Evolutionary conservation across 1,139 yeast species (phyloP).

Genomic region (Trichomonascaceae sp.): DNA sequence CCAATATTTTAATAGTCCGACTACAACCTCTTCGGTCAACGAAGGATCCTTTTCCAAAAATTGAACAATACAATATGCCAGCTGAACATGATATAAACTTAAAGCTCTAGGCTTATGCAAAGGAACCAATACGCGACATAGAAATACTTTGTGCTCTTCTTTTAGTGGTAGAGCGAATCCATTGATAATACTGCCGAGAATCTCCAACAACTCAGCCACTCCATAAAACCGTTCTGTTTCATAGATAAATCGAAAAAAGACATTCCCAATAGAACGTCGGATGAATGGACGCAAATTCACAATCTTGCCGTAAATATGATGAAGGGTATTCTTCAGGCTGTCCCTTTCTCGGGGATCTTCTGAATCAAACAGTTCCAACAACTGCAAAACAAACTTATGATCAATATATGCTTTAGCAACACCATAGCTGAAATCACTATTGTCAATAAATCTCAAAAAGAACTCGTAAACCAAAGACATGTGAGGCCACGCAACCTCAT

Average conservation of each 20-base stretch:
- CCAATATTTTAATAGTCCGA: conserved; percentile 93
- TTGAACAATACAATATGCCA: conserved; percentile 95
- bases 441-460: conserved; percentile 84
- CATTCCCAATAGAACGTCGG: conserved; percentile 85
- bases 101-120: conserved; percentile 86
- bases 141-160: conserved; percentile 91
- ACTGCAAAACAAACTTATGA: conserved; percentile 73
- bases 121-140: conserved; percentile 85
- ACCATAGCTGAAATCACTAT: conserved; percentile 91
- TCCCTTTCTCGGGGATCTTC: conserved; percentile 97
- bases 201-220: conserved; percentile 88
- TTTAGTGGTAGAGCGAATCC: conserved; percentile 97
- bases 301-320: conserved; percentile 92
- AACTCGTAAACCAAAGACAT: conserved; percentile 96
- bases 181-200: conserved; percentile 90
- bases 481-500: conserved; percentile 98
- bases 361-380: conserved; percentile 85
- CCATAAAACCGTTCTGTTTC: conserved; percentile 97
- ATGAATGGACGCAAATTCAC: conserved; percentile 85
- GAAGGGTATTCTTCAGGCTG: conserved; percentile 88
- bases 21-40: conserved; percentile 88
- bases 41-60: conserved; percentile 90
- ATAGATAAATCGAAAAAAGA: conserved; percentile 85
- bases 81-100: conserved; percentile 88
- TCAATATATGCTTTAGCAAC: conserved; percentile 91